A percentile compares a stretch with the other conserved stretches of the same genome.
Conservation (phyloP, 176 grass and related monocot species). For the Lolium perenne region DNA sequence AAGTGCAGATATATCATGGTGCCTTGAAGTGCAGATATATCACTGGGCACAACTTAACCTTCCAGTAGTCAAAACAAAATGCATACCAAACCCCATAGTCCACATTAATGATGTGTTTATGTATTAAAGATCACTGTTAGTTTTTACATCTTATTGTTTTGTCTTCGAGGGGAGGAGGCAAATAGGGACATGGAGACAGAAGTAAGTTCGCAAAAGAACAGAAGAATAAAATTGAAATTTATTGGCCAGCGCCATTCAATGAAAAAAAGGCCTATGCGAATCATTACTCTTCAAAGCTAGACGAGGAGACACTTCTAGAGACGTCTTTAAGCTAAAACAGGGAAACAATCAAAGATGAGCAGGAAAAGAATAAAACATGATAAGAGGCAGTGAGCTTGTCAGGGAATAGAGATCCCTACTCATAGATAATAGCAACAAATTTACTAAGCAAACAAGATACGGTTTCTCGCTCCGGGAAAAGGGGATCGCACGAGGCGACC, state of each 20-base stretch:
- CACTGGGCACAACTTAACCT: neutral
- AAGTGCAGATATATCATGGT: neutral
- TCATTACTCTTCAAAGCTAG: neutral
- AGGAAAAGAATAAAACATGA: neutral
- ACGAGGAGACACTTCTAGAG: neutral
- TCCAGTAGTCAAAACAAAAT: slow-evolving; percentile 26
- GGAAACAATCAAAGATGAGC: neutral
- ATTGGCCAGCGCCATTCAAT: neutral
- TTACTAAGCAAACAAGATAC: too few relatives aligned
- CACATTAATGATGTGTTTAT: neutral
- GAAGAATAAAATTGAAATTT: neutral
- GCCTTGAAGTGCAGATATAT: neutral
- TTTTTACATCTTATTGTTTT: neutral
- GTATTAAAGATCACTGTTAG: neutral
- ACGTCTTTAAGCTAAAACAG: neutral
- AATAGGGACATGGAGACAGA: neutral
- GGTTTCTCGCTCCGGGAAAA: too few relatives aligned
- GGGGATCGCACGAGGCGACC: too few relatives aligned
- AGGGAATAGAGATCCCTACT: neutral
- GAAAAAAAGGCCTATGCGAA: neutral
- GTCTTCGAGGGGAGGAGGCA: neutral
- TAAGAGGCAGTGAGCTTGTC: neutral
- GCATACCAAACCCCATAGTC: neutral
- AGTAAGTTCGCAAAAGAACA: neutral
- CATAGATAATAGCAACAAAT: neutral